Conservation (phyloP, 2,329 filamentous ascomycete genomes). For the Cladobotryum protrusum region DNA sequence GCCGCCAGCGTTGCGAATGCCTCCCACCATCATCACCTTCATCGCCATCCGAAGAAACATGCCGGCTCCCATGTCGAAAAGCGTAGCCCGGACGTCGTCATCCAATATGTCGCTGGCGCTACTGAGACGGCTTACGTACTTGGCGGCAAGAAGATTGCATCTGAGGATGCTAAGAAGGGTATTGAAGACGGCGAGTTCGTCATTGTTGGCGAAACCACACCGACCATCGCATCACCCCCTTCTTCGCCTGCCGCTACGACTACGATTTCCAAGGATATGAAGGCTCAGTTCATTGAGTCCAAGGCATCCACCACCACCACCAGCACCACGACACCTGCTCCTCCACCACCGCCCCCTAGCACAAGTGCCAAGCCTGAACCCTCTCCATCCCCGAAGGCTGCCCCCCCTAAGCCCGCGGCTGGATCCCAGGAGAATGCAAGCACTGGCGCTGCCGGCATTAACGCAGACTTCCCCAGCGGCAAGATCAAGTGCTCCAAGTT, state of each 20-base stretch:
- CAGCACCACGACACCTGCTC: slow-evolving; percentile 23
- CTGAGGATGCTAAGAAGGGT: slow-evolving; percentile 62
- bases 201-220: slow-evolving; percentile 53
- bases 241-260: slow-evolving; percentile 28
- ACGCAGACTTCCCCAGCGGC: slow-evolving; percentile 68
- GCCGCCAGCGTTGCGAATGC: slow-evolving; percentile 52
- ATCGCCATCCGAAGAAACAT: slow-evolving; percentile 52
- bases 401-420: slow-evolving; percentile 19
- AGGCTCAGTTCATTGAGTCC: slow-evolving; percentile 48
- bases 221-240: slow-evolving; percentile 44
- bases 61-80: slow-evolving; percentile 41
- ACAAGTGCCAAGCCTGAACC: slow-evolving; percentile 13
- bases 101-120: slow-evolving; percentile 52
- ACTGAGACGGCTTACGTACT: slow-evolving; percentile 67
- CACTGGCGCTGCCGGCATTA: slow-evolving; percentile 44
- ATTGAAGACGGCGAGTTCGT: slow-evolving; percentile 66
- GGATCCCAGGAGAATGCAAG: slow-evolving; percentile 5
- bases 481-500: slow-evolving; percentile 65
- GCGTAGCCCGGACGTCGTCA: slow-evolving; percentile 39
- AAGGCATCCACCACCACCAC: slow-evolving; percentile 26
- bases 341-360: slow-evolving; percentile 15
- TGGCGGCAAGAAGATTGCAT: slow-evolving; percentile 55
- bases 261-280: slow-evolving; percentile 26
- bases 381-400: slow-evolving; percentile 22
- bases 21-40: slow-evolving; percentile 54